A percentile compares a stretch with the other conserved stretches of the same genome.
These are phyloP conservation scores for Aplosporella prunicola DNA, from an alignment of 2,329 filamentous ascomycete genomes.

Conservation along the genomic window DNA sequence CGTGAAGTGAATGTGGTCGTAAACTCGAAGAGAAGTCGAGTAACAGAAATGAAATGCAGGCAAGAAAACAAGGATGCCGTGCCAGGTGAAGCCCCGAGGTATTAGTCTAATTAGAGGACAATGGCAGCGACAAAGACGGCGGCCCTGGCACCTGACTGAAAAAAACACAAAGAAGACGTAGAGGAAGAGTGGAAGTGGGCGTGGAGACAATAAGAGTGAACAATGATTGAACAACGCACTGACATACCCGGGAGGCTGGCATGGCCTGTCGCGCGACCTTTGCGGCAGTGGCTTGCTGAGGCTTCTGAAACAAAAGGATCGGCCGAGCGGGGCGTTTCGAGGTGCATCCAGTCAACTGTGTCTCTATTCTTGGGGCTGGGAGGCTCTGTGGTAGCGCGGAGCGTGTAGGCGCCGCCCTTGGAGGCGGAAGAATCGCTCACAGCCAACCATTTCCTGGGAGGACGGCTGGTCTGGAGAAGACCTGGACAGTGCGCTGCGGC, in stretches of 20 bases:
- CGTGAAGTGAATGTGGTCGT: slow-evolving; percentile 7
- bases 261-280: slow-evolving; percentile 28
- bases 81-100: background rate
- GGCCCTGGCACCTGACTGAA: slow-evolving; percentile 27
- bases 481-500: slow-evolving; percentile 26
- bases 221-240: slow-evolving; percentile 5
- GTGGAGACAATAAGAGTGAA: slow-evolving; percentile 11
- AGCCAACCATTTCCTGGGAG: slow-evolving; percentile 30
- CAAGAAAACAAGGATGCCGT: slow-evolving; percentile 12
- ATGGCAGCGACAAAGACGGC: slow-evolving; percentile 19
- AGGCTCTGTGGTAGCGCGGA: slow-evolving; percentile 25
- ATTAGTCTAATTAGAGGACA: slow-evolving; percentile 14
- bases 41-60: slow-evolving; percentile 4
- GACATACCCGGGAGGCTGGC: slow-evolving; percentile 32
- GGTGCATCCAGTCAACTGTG: slow-evolving; percentile 31
- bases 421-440: slow-evolving; percentile 22
- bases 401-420: slow-evolving; percentile 28
- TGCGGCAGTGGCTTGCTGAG: slow-evolving; percentile 20
- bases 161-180: slow-evolving; percentile 26
- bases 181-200: slow-evolving; percentile 14
- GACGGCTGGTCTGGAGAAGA: slow-evolving; percentile 25
- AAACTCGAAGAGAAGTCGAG: background rate
- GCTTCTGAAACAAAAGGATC: slow-evolving; percentile 28
- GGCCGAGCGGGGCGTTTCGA: slow-evolving; percentile 32
- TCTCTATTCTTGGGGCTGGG: slow-evolving; percentile 33